Evolutionary conservation across 2,329 filamentous ascomycete genomes (phyloP), one percentile per base, ranked within the genome.

Genomic region (Verticillium zaregamsianum): DNA sequence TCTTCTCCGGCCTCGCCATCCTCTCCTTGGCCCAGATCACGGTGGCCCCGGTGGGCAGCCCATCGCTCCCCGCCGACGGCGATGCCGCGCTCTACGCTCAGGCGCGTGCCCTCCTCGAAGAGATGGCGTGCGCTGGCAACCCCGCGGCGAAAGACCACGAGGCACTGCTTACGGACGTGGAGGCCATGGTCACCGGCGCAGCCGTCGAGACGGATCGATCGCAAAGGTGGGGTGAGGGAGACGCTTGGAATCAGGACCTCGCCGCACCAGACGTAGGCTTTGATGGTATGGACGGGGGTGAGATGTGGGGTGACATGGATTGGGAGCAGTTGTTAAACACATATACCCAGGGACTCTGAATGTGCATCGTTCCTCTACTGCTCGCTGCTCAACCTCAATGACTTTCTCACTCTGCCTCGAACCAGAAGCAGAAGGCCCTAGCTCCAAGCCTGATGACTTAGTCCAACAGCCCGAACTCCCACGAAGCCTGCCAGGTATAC

Each of bases 401-500:
- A 11, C 28, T 28, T 28, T 4, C 28, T 28, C 28, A 28, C 28
- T 28, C 28, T 6, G 6, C 28, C 28, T 5, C 28, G 28, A 4
- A 28, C 28, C 28, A 28, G 28, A 4, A 6, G 28, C 4, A 5
- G 28, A 28, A 28, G 28, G 28, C 28, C 5, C 5, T 28, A 5
- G 28, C 28, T 28, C 28, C 28, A 6, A 28, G 5, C 28, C 28
- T 28, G 37, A 7, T 7, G 20, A 14, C 15, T 31, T 39, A 32
- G 31, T 39, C 59, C 7, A 65, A 17, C 17, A 66, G 61, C 1
- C 76, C 72, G 65, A 81, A 80, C 3, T 74, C 76, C 79, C 78
- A 80, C 11, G 77, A 79, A 61, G 76, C 78, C 65, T 76, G 71
- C 78, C 77, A 80, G 2, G 67, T 73, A 66, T 80, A 80, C 20